Evolutionary conservation across 2,329 filamentous ascomycete genomes (phyloP).

Genomic region (Cercospora janseana): DNA sequence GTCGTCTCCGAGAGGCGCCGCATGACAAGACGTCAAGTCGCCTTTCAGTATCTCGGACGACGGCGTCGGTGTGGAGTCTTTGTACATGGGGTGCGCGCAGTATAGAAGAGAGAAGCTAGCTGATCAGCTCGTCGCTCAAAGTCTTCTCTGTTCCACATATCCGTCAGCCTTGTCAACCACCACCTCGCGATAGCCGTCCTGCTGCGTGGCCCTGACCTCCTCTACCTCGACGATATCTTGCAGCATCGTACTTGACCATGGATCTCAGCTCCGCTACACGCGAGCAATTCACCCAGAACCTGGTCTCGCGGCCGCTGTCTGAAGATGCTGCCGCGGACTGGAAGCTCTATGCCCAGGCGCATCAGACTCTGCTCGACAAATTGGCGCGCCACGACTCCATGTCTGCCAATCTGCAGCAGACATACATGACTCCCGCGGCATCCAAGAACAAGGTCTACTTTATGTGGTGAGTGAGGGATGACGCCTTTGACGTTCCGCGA

Average conservation of each 20-base stretch:
- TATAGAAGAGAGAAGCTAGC: no score
- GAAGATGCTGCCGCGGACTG: slow-evolving; percentile 26
- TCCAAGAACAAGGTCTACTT: slow-evolving; percentile 41
- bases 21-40: no score
- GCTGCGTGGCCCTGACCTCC: neutral
- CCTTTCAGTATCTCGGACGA: no score
- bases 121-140: no score
- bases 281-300: slow-evolving; percentile 29
- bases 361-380: slow-evolving; percentile 29
- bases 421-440: slow-evolving; percentile 37
- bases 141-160: no score
- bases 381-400: slow-evolving; percentile 38
- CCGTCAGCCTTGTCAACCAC: neutral
- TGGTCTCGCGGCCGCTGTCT: slow-evolving; percentile 24
- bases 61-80: no score
- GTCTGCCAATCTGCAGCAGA: slow-evolving; percentile 37
- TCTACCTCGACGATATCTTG: neutral
- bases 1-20: neutral
- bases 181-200: neutral
- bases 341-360: slow-evolving; percentile 23
- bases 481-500: neutral
- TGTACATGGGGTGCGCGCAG: no score
- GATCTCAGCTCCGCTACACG: slow-evolving; percentile 34
- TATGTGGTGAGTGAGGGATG: slow-evolving; percentile 29
- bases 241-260: slow-evolving; percentile 3